phyloP scores from a whole-genome alignment of 1,284 basidiomycete species.

The Cutaneotrichosporon spelunceum region DNA sequence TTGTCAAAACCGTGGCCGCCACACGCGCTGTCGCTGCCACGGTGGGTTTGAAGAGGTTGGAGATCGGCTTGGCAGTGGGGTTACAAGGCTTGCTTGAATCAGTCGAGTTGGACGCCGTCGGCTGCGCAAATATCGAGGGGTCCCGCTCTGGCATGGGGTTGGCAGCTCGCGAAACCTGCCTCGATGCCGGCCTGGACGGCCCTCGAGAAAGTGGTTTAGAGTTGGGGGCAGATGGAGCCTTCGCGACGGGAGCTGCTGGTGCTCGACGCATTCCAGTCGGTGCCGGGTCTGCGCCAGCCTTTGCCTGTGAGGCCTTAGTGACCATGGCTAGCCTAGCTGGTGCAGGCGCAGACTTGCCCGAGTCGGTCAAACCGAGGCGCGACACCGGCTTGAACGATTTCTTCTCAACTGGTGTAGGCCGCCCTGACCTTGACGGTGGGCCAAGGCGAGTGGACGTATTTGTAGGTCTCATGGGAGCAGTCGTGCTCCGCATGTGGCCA shows the following conservation, averaged over 20 bases:
- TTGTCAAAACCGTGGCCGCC: conserved; percentile 5
- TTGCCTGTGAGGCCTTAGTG: conserved; percentile 5
- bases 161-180: not conserved
- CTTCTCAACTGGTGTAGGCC: conserved; percentile 10
- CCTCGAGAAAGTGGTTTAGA: not conserved
- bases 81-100: not conserved
- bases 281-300: not conserved
- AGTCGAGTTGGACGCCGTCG: not conserved
- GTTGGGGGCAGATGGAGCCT: not conserved
- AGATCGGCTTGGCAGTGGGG: not conserved
- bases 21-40: conserved; percentile 24
- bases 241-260: not conserved
- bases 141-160: not conserved
- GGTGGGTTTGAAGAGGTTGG: conserved; percentile 21
- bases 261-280: not conserved
- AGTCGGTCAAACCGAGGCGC: not conserved
- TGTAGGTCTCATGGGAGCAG: not conserved
- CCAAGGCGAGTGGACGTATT: not conserved
- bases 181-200: not conserved
- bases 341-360: conserved; percentile 19
- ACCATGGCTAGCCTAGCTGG: conserved; percentile 18
- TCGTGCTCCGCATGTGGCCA: not conserved
- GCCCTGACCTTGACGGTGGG: not conserved
- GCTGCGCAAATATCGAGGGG: not conserved
- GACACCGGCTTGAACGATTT: conserved; percentile 21